Evolutionary conservation across 1,284 basidiomycete species (phyloP), one percentile per base, ranked within the genome.

Genomic region (Heterobasidion occidentale): DNA sequence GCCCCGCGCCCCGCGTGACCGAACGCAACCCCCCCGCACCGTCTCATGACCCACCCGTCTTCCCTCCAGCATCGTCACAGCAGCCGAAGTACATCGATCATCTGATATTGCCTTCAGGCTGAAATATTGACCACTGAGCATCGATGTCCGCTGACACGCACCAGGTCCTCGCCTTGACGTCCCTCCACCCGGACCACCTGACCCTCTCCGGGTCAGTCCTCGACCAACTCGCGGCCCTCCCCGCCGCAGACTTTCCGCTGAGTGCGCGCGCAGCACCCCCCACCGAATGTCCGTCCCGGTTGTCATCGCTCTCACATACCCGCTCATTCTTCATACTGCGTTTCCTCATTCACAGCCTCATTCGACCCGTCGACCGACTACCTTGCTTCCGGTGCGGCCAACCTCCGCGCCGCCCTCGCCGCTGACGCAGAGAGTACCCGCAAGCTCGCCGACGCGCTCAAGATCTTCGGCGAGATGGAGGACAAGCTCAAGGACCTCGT

Each of bases 181-280:
- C 72, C 38, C 67, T 79, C 9, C 59, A 65, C 12, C 76, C 77
- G 1, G 64, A 78, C 60, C 77, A 78, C 58, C 64, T 80, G 49
- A 80, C 78, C 1, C 65, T 79, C 27, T 74, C 77, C 2, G 74
- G 69, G 8, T 59, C 63, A 15, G 65, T 79, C n/a, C 70, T 80
- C 17, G 73, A 76, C 56, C 64, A 74, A 56, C 70, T 80, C 36
- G 71, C 72, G 0, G 60, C 66, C 15, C 55, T 17, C 44, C 60
- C 44, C 54, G 56, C 45, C 53, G 42, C 49, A 56, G 56, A 17
- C 15, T 46, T 33, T 20, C 46, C 46, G 46, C 9, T 3, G 2
- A 33, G 11, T 4, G n/a, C 46, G 5, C 11, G 0, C 46, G 46
- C 46, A 48, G 51, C 49, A 52, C 51, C 46, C 47, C 46, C 6